Evolutionary conservation across 306 rosid species (phyloP).

Genomic region (Cucurbita argyrosperma): DNA sequence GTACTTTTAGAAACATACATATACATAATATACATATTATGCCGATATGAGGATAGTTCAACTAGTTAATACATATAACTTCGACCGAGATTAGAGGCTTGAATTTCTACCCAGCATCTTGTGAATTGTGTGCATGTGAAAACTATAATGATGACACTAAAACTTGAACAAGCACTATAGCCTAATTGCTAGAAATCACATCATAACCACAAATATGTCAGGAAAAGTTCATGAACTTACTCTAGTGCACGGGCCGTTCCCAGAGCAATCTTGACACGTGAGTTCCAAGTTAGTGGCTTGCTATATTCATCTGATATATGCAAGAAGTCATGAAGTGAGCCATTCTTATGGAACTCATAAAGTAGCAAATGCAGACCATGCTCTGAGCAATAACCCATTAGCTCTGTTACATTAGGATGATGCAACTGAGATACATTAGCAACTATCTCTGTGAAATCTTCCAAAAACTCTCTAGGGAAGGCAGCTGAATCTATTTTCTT

Average conservation of each 20-base stretch:
- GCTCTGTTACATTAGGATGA: conserved; percentile 82
- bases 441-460: conserved; percentile 57
- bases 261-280: conserved; percentile 92
- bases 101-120: neutral
- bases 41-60: neutral
- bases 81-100: neutral
- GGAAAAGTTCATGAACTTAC: conserved; percentile 37
- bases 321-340: conserved; percentile 77
- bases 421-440: conserved; percentile 62
- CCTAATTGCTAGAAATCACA: neutral
- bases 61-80: neutral
- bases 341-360: conserved; percentile 74
- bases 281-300: conserved; percentile 90
- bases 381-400: conserved; percentile 92
- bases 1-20: too few relatives aligned
- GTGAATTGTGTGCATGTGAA: neutral
- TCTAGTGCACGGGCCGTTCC: conserved; percentile 94
- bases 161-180: neutral
- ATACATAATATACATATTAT: too few relatives aligned
- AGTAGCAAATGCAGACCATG: conserved; percentile 85
- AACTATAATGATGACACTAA: neutral
- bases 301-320: conserved; percentile 74
- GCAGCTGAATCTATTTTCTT: conserved; percentile 81
- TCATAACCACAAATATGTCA: neutral
- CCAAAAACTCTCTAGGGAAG: conserved; percentile 36